Conservation (phyloP, 164 flowering plant genomes). For the Stephania japonica region DNA sequence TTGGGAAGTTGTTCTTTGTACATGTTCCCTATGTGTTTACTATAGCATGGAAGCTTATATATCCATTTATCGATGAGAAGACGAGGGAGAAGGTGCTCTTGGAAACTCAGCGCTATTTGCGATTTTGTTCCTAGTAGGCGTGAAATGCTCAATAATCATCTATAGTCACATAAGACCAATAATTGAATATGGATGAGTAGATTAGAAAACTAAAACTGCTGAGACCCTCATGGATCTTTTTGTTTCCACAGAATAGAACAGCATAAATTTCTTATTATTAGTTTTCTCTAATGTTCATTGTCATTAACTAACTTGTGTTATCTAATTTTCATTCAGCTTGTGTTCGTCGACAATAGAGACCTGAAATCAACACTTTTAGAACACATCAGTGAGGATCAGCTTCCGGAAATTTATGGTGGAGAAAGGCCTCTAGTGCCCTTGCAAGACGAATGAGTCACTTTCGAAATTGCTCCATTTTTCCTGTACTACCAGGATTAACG, state of each 20-base stretch:
- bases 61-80: conserved; percentile 66
- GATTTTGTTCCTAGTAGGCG: no score
- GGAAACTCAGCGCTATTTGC: no score
- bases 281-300: neutral
- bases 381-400: conserved; percentile 67
- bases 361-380: conserved; percentile 42
- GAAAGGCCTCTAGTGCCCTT: conserved; percentile 51
- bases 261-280: neutral
- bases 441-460: no score
- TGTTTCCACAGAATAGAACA: no score
- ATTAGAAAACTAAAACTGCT: no score
- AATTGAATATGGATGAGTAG: no score
- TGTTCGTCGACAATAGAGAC: conserved; percentile 61
- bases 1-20: conserved; percentile 59
- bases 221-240: no score
- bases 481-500: no score
- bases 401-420: conserved; percentile 75
- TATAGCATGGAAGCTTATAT: conserved; percentile 68
- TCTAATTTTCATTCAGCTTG: conserved; percentile 35
- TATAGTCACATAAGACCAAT: no score
- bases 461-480: no score
- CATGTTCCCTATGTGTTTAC: conserved; percentile 66
- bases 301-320: conserved; percentile 6
- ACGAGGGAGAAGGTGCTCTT: conserved; percentile 64
- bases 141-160: no score